Evolutionary conservation across 306 rosid genomes (phyloP).

Genomic region (Vigna mungo): DNA sequence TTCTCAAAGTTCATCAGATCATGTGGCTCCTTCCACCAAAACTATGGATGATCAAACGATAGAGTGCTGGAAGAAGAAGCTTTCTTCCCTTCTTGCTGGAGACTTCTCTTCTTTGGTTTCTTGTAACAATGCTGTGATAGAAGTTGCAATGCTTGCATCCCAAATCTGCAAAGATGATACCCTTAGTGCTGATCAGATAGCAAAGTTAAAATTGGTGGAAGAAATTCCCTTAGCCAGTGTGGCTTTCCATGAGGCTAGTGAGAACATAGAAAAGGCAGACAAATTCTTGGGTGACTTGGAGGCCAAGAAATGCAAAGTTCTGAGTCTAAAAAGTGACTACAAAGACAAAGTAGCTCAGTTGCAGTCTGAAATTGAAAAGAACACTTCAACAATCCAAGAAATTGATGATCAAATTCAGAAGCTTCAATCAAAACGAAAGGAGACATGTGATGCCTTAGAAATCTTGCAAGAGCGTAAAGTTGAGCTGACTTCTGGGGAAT

Average conservation of each 20-base stretch:
- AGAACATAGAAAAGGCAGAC: conserved; percentile 30
- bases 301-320: conserved; percentile 31
- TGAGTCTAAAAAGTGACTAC: conserved; percentile 22
- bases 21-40: neutral
- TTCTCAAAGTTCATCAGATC: neutral
- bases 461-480: conserved; percentile 13
- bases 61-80: conserved; percentile 36
- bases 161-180: conserved; percentile 32
- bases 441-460: conserved; percentile 15
- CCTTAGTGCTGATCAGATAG: conserved; percentile 36
- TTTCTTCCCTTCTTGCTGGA: conserved; percentile 42
- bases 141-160: neutral
- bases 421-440: conserved; percentile 26
- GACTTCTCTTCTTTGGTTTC: conserved; percentile 45
- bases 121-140: neutral
- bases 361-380: conserved; percentile 24
- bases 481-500: conserved; percentile 25
- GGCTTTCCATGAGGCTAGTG: conserved; percentile 36
- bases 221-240: conserved; percentile 30
- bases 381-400: conserved; percentile 17
- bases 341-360: conserved; percentile 10
- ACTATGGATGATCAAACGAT: conserved; percentile 24
- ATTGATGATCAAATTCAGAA: conserved; percentile 43
- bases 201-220: conserved; percentile 44
- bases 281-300: conserved; percentile 38